These are phyloP conservation scores for Puya raimondii DNA, from an alignment of 176 grass and related monocot species.

Conservation along the genomic window DNA sequence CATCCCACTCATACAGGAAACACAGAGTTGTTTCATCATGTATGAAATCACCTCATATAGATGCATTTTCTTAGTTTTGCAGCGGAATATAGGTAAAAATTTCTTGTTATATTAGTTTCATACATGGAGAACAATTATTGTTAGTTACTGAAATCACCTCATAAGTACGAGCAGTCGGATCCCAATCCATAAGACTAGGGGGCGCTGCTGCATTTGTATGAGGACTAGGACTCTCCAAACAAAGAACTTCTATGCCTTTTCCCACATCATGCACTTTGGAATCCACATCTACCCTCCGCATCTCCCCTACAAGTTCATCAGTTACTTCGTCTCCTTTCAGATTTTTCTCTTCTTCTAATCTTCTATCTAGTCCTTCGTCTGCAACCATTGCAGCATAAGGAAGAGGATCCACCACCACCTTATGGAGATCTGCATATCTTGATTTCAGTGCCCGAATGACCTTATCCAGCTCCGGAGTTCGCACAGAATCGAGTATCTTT, in stretches of 20 bases:
- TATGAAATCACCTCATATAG: no score
- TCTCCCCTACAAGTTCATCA: slow-evolving; percentile 1
- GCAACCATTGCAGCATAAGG: slow-evolving; percentile 35
- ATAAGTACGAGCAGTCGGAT: slow-evolving; percentile 33
- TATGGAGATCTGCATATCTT: slow-evolving; percentile 43
- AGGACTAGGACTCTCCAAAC: no score
- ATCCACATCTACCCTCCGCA: not conserved
- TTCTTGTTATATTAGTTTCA: no score
- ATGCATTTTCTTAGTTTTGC: no score
- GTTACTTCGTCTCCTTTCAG: slow-evolving; percentile 13
- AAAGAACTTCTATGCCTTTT: not conserved
- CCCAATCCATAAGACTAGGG: slow-evolving; percentile 46
- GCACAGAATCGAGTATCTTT: no score
- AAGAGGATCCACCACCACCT: slow-evolving; percentile 38
- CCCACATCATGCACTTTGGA: not conserved
- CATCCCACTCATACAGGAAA: no score
- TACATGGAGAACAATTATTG: no score
- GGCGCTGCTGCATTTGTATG: no score
- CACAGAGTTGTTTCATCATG: no score
- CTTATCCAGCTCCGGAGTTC: slow-evolving; percentile 29
- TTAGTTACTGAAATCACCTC: slow-evolving; percentile 13
- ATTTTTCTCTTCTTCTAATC: slow-evolving; percentile 14
- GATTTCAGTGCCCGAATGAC: slow-evolving; percentile 28
- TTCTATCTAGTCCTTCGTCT: slow-evolving; percentile 30
- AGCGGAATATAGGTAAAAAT: no score